Evolutionary conservation across 352 stramenopile species (phyloP), one percentile per base, ranked within the genome.

Genomic region (Pythium phragmiticola): DNA sequence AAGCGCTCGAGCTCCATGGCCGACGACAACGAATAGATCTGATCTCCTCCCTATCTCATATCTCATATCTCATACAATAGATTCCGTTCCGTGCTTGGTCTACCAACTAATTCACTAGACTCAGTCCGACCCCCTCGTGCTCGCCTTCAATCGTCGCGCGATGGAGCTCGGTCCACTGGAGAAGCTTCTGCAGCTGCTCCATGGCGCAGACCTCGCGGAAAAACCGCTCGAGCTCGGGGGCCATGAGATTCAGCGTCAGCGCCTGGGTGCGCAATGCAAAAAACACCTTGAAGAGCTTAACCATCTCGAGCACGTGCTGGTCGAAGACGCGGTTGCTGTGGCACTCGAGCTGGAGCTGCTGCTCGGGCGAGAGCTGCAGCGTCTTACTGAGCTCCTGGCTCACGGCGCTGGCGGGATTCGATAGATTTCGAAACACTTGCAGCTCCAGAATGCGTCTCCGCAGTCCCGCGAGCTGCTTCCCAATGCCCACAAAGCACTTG

Each of bases 251-350:
- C 9, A 94, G 60, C 26, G 69, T 74, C 53, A 85, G n/a, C 11
- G 85, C 85, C 67, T 90, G 80, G 34, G 77, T 77, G 13, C 85
- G 83, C 39, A 94, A 53, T 3, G 74, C 79, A 50, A 87, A 80
- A 70, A 92, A 94, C 16, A 87, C 77, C 63, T 94, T 94, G 64
- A 94, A 88, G 26, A 94, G 71, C 68, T 83, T 80, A 36, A 82
- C 78, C 50, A 92, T 73, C 63, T 80, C 60, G 58, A 82, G 53
- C 5, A 89, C 76, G 46, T 94, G 73, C 9, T 82, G 63, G 48
- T 74, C 77, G n/a, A 91, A 80, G 58, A 89, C 76, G 68, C 78
- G 72, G 47, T 78, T 70, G 4, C 81, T 82, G 45, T 86, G 69
- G 65, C 76, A 84, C 60, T 89, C 76, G 1, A 94, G 70, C 63